These are phyloP conservation scores for Podila clonocystis DNA, from an alignment of 192 early-diverging fungal genomes.

Conservation along the genomic window DNA sequence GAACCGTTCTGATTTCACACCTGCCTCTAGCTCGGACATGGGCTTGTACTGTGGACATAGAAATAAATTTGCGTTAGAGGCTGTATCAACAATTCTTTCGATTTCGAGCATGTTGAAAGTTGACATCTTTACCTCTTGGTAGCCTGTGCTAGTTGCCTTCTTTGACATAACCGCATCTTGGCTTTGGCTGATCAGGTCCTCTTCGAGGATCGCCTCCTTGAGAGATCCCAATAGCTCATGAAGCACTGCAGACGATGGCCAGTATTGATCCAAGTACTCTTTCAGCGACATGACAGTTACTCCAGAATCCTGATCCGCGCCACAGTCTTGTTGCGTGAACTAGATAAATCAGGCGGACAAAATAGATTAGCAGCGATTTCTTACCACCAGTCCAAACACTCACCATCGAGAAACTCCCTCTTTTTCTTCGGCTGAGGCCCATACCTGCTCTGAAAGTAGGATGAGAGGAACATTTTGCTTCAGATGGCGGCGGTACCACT, in stretches of 20 bases:
- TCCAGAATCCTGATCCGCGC: constrained; percentile 10
- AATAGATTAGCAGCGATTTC: background rate
- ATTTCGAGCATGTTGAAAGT: background rate
- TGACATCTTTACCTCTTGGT: constrained; percentile 26
- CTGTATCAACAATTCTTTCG: background rate
- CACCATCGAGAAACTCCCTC: background rate
- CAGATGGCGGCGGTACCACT: constrained; percentile 71
- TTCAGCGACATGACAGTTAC: constrained; percentile 54
- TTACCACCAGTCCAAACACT: too few relatives aligned
- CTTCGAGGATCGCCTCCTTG: constrained; percentile 63
- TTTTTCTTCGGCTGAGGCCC: background rate
- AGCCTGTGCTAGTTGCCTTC: constrained; percentile 27
- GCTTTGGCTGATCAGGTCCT: constrained; percentile 43
- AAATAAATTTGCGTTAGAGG: background rate
- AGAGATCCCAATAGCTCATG: constrained; percentile 57
- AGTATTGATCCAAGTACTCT: constrained; percentile 52
- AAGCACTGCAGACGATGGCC: constrained; percentile 50
- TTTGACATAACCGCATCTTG: background rate
- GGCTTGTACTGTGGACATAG: constrained; percentile 55
- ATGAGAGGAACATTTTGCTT: constrained; percentile 42
- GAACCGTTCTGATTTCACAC: constrained; percentile 60
- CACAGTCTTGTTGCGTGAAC: constrained; percentile 35
- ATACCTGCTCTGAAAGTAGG: constrained; percentile 58
- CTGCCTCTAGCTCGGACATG: constrained; percentile 59
- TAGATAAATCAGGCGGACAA: background rate